Evolutionary conservation across 371 early-diverging fungal genomes (phyloP), one percentile per base, ranked within the genome.

Genomic region (Mortierella sp.): DNA sequence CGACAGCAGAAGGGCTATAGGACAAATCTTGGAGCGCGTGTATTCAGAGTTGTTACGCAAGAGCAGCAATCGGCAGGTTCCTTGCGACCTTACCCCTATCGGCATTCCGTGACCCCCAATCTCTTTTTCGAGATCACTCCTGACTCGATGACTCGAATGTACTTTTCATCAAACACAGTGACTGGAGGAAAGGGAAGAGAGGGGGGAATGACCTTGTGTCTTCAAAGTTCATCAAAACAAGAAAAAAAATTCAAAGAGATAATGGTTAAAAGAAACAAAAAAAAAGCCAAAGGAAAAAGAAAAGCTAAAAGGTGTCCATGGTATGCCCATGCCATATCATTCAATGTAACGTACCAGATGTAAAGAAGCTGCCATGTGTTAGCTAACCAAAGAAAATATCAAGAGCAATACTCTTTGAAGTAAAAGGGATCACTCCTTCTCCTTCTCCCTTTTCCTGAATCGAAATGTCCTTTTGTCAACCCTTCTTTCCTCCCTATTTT

Each of bases 351-450:
- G n/a, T n/a, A n/a, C n/a, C n/a, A n/a, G n/a, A n/a, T n/a, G n/a
- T n/a, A n/a, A n/a, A n/a, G n/a, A n/a, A n/a, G n/a, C n/a, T n/a
- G n/a, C n/a, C n/a, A n/a, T n/a, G n/a, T n/a, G n/a, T n/a, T n/a
- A n/a, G n/a, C n/a, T n/a, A 31, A 55, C 55, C 14, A 19, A 31
- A 16, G 29, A 14, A 31, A 31, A 52, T 9, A 52, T 24, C n/a
- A 31, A 34, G 37, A 31, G 5, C 4, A 16, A 22, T 4, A 34
- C n/a, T n/a, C n/a, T n/a, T n/a, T n/a, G 31, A 5, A 5, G 10
- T 22, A 61, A 61, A 67, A 73, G 74, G 74, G 68, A 73, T 66
- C 74, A 67, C 63, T 61, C 68, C 74, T 31, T 67, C 48, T 34
- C 48, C 22, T 16, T 48, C 6, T 19, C 37, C 44, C 44, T 29